These are phyloP conservation scores for Inga oerstediana DNA, from an alignment of 306 rosid species.

Conservation along the genomic window DNA sequence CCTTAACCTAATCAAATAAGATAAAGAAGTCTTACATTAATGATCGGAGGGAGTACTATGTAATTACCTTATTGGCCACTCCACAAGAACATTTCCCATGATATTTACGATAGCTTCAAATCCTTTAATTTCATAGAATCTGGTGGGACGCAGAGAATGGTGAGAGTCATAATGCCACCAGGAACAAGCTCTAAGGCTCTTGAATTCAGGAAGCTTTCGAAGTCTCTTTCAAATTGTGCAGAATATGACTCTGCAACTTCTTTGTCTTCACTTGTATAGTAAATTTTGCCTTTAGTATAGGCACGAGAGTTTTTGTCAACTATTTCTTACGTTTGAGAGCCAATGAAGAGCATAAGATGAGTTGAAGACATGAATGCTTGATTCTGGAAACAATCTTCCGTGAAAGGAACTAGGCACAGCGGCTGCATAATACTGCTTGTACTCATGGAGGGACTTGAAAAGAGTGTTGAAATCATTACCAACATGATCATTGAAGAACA, in stretches of 20 bases:
- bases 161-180: neutral
- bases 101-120: neutral
- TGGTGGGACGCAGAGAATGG: neutral
- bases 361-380: conserved; percentile 15
- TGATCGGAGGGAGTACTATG: too few relatives aligned
- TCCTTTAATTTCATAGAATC: neutral
- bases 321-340: neutral
- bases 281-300: conserved; percentile 7
- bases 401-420: conserved; percentile 5
- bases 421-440: neutral
- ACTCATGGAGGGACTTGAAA: neutral
- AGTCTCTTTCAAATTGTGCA: neutral
- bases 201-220: neutral
- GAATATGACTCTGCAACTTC: neutral
- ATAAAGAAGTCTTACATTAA: too few relatives aligned
- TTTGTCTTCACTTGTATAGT: neutral
- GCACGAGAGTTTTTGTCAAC: neutral
- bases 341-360: conserved; percentile 11
- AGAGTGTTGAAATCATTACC: conserved; percentile 22
- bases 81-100: neutral
- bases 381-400: neutral
- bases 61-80: neutral
- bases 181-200: neutral
- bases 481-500: conserved; percentile 21
- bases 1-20: too few relatives aligned